Base-by-base conservation (phyloP, 73 alveolate species). In the Paramecium primaurelia region DNA sequence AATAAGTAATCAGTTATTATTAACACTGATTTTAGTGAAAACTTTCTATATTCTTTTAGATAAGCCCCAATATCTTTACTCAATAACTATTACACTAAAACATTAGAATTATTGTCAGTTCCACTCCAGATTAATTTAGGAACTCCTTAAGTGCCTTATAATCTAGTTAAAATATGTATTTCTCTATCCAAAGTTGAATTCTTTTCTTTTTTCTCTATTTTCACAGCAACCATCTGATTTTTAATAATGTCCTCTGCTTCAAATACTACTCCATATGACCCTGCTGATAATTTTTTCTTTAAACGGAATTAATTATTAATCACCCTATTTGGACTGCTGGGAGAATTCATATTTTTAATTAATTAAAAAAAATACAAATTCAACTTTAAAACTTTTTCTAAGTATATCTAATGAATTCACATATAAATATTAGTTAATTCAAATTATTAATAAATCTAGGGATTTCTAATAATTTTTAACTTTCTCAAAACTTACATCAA, bases 201-300 rank as follows among this genome's bases (percentile, higher is more conserved):
- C 58, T 89, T 89, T 58, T 89, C 94, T 73, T 71, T 83, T 59
- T 89, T 89, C 58, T 89, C 94, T 71, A 89, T 47, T 47, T 89
- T 89, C 32, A 89, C 75, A 8, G 94, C 94, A 12, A 89, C 94
- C 28, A 45, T 38, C 18, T 71, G 54, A 25, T 89, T 89, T 20
- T 40, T 80, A 6, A 87, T 40, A 37, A 64, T 83, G 47, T 92
- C 93, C 51, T 51, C 69, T 71, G 95, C 99, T 71, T 92, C 95
- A 93, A 88, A 96, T 28, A 97, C 98, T 12, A 96, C 97, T 18
- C 99, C 99, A 95, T 93, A 97, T 22, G 99, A 94, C 28, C 99
- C 99, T 47, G 93, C 95, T 16, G 99, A 98, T 28, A 97, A 92
- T 77, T 95, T 93, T 77, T 96, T 85, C 75, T 69, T 92, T 14